These are phyloP conservation scores for Tephrocybe sp. DNA, from an alignment of 768 basidiomycete species.

Conservation along the genomic window DNA sequence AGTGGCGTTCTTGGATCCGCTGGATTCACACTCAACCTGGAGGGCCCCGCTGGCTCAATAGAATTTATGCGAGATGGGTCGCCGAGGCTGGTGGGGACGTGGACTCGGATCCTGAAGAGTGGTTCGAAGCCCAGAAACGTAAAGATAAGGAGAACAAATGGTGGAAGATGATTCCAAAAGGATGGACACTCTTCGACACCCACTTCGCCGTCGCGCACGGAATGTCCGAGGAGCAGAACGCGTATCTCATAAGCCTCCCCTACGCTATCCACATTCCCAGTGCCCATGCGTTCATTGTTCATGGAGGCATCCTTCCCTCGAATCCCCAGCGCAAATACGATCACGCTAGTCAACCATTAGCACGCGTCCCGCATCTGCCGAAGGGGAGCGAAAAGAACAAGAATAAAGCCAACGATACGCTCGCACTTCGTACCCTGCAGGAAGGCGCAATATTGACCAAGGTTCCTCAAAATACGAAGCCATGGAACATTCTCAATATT, in stretches of 20 bases:
- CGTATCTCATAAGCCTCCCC: slow-evolving; percentile 77
- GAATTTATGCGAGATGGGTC: slow-evolving; percentile 44
- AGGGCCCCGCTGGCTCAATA: slow-evolving; percentile 53
- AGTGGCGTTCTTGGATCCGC: slow-evolving; percentile 86
- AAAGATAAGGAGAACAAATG: slow-evolving; percentile 31
- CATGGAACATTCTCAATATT: slow-evolving; percentile 78
- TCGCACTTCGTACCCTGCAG: slow-evolving; percentile 54
- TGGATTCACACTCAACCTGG: slow-evolving; percentile 60
- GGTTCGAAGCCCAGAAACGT: slow-evolving; percentile 33
- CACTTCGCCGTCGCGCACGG: slow-evolving; percentile 75
- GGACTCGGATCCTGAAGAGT: slow-evolving; percentile 33
- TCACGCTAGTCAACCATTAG: slow-evolving; percentile 66
- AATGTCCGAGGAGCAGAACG: slow-evolving; percentile 58
- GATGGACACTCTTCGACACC: slow-evolving; percentile 71
- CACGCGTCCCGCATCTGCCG: slow-evolving; percentile 47
- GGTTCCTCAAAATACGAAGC: slow-evolving; percentile 73
- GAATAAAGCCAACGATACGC: slow-evolving; percentile 18
- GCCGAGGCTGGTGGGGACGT: slow-evolving; percentile 25
- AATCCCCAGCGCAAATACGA: slow-evolving; percentile 55
- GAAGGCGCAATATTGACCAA: slow-evolving; percentile 65
- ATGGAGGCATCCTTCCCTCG: slow-evolving; percentile 77
- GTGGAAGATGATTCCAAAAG: slow-evolving; percentile 54
- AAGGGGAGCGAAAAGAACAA: slow-evolving; percentile 4
- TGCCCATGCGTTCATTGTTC: slow-evolving; percentile 75
- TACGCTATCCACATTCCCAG: slow-evolving; percentile 71